Percentiles rank a stretch among this genome's conserved stretches.
phyloP scores from a whole-genome alignment of 495 filamentous ascomycete genomes.

The Aspergillus incahuasiensis region DNA sequence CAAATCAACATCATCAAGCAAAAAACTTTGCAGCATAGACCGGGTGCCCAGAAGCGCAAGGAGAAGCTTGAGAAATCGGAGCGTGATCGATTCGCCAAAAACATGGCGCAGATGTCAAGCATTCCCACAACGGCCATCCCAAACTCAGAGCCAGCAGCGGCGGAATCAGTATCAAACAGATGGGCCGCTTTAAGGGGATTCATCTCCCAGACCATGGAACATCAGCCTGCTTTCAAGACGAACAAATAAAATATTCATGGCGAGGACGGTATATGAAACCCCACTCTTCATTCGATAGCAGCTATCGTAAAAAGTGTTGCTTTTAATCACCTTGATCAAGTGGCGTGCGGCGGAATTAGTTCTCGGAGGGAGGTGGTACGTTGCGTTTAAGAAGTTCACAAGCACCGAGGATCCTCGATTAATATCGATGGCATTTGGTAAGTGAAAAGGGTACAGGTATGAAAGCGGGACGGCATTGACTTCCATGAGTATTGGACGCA shows the following conservation, averaged over 20 bases:
- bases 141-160: slow-evolving; percentile 13
- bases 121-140: slow-evolving; percentile 21
- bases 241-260: slow-evolving; percentile 22
- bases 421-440: too few relatives aligned
- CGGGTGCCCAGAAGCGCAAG: slow-evolving; percentile 78
- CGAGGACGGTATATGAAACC: background rate
- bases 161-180: slow-evolving; percentile 45
- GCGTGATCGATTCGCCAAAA: slow-evolving; percentile 74
- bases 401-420: too few relatives aligned
- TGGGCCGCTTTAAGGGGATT: slow-evolving; percentile 68
- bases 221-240: slow-evolving; percentile 58
- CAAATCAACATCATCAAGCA: slow-evolving; percentile 54
- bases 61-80: slow-evolving; percentile 73
- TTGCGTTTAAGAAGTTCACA: background rate
- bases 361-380: background rate
- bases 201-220: slow-evolving; percentile 69
- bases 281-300: background rate
- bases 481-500: background rate
- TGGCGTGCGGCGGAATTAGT: background rate
- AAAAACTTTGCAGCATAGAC: slow-evolving; percentile 64
- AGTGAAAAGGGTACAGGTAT: background rate
- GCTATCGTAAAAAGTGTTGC: background rate
- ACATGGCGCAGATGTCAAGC: slow-evolving; percentile 60
- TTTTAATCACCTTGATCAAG: background rate
- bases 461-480: background rate